Evolutionary conservation across 2,329 filamentous ascomycete genomes (phyloP).

Genomic region (Beauveria caledonica): DNA sequence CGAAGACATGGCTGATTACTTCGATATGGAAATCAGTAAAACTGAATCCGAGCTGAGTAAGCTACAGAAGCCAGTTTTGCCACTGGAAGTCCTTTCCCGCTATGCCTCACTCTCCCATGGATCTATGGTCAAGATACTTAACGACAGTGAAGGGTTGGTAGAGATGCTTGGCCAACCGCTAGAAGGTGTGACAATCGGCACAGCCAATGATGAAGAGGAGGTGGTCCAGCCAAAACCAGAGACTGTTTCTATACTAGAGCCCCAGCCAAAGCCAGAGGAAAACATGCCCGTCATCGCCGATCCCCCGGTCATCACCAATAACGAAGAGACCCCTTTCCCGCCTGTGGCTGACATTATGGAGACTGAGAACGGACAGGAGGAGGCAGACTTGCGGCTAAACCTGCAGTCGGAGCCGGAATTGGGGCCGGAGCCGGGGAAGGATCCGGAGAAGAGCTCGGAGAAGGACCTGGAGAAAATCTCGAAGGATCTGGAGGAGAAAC

Average conservation of each 20-base stretch:
- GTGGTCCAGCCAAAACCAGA: background rate
- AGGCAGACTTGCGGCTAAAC: background rate
- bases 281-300: background rate
- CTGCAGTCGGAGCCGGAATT: background rate
- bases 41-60: slow-evolving; percentile 41
- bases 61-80: slow-evolving; percentile 33
- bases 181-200: slow-evolving; percentile 19
- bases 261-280: background rate
- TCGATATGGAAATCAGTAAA: slow-evolving; percentile 44
- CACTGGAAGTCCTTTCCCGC: slow-evolving; percentile 34
- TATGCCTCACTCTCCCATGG: slow-evolving; percentile 42
- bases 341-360: background rate
- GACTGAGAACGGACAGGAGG: background rate
- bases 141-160: slow-evolving; percentile 34
- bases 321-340: background rate
- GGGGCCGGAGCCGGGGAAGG: background rate
- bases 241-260: background rate
- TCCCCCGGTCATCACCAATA: background rate
- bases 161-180: slow-evolving; percentile 36
- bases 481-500: background rate
- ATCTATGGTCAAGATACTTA: slow-evolving; percentile 38
- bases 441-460: background rate
- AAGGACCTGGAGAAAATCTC: background rate
- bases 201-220: slow-evolving; percentile 10
- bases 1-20: slow-evolving; percentile 50